Evolutionary conservation across 768 basidiomycete species (phyloP), one percentile per base, ranked within the genome.

Genomic region (Russula abietina): DNA sequence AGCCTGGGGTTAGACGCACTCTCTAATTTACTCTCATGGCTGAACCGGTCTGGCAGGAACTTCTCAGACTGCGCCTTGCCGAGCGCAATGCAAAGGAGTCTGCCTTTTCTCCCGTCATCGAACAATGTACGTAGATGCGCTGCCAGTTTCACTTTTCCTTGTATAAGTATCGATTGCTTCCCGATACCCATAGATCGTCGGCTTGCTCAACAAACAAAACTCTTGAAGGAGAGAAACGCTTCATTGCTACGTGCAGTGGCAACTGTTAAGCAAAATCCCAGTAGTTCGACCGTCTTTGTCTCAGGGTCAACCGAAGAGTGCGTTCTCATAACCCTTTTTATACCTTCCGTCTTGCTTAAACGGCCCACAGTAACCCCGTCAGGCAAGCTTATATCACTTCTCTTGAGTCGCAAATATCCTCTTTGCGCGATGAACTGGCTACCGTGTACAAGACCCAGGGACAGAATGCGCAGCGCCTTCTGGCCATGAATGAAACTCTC

Each of bases 391-490:
- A 96, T 74, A 85, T 95, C 73, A 79, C 87, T 1, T 97, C 96
- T 22, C 85, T 98, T 53, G 95, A 98, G 74, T 87, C 89, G 4
- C 94, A 98, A 71, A 90, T 98, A 73, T 92, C 93, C 2, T 87
- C 90, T 12, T 79, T 97, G 54, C 87, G 95, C 38, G 89, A 91
- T 68, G 96, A 98, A 73, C 81, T 98, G 55, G 92, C 95, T 3
- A 91, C 89, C 10, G 86, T 96, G 1, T 99, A 98, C 79, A 95
- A 96, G 74, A 91, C 93, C 0, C 95, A 98, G 66, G 91, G 92
- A 4, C 93, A 96, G 75, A 96, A 97, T 73, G 91, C 94, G 1
- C 95, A 97, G 72, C 83, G 93, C 43, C 82, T 96, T 9, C 80
- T 99, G 16, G 83, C 89, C 4, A 93, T 99, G 87, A 95, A 92